phyloP scores from a whole-genome alignment of 139 green algal species.

The Mychonastes homosphaera region DNA sequence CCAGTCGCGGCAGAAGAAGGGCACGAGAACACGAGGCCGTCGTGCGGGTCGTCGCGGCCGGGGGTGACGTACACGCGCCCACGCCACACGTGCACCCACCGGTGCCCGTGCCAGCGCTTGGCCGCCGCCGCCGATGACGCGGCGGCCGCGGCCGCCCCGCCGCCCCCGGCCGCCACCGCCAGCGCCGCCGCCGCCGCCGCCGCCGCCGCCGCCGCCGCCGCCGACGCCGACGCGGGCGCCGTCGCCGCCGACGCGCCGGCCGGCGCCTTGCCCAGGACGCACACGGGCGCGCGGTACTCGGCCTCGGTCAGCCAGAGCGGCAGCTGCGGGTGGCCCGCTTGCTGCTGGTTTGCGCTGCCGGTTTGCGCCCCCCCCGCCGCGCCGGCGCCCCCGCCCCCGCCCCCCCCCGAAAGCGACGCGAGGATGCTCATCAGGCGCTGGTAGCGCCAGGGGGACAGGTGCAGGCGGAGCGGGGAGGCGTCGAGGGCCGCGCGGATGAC shows the following conservation, averaged over 20 bases:
- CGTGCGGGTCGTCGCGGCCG: background rate
- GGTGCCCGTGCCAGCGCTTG: slow-evolving; percentile 25
- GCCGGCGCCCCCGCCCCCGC: background rate
- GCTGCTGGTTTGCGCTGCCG: background rate
- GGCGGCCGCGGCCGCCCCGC: too few relatives aligned
- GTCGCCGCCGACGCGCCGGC: background rate
- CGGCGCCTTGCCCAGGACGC: background rate
- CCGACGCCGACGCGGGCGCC: too few relatives aligned
- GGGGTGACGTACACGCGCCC: slow-evolving; percentile 29
- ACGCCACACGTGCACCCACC: slow-evolving; percentile 26
- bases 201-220: slow-evolving; percentile 12
- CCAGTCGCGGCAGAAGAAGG: too few relatives aligned
- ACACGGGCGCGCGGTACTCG: slow-evolving; percentile 26
- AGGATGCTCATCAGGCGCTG: slow-evolving; percentile 38
- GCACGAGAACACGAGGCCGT: too few relatives aligned
- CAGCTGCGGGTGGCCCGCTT: too few relatives aligned
- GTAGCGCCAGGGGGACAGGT: slow-evolving; percentile 37
- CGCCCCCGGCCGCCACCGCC: background rate
- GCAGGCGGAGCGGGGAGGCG: slow-evolving; percentile 26
- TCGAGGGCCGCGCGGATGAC: slow-evolving; percentile 19
- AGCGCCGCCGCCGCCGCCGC: too few relatives aligned
- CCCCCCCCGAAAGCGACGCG: slow-evolving; percentile 6
- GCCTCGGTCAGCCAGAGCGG: slow-evolving; percentile 35
- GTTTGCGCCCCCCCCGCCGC: background rate
- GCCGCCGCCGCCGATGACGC: background rate